phyloP scores from a whole-genome alignment of 768 basidiomycete genomes.

The Lepiota venenata region DNA sequence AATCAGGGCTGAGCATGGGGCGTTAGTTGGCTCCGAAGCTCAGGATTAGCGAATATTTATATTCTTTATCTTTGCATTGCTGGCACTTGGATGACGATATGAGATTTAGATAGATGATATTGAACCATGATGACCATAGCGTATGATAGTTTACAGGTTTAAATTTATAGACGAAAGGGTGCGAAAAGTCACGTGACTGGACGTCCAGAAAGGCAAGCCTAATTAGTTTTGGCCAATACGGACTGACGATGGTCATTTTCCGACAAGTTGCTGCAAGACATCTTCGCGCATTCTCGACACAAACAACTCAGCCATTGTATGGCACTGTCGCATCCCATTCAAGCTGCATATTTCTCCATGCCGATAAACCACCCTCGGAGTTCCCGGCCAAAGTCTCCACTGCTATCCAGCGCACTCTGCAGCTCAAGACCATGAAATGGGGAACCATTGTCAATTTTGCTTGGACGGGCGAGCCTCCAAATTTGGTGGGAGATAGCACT shows the following conservation, averaged over 20 bases:
- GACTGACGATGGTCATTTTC: background rate
- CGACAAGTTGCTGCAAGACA: background rate
- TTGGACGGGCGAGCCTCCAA: slow-evolving; percentile 32
- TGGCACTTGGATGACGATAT: too few species aligned
- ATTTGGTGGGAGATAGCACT: slow-evolving; percentile 11
- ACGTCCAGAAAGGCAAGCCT: too few species aligned
- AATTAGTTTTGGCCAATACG: background rate
- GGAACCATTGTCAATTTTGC: slow-evolving; percentile 61
- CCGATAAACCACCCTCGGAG: slow-evolving; percentile 40
- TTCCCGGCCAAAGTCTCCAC: slow-evolving; percentile 49
- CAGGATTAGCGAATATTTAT: background rate
- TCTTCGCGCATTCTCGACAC: slow-evolving; percentile 4
- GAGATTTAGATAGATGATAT: too few species aligned
- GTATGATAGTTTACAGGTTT: too few species aligned
- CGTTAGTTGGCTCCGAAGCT: background rate
- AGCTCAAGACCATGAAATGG: slow-evolving; percentile 39
- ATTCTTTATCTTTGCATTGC: too few species aligned
- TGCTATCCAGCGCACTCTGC: slow-evolving; percentile 47
- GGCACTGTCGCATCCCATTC: slow-evolving; percentile 53
- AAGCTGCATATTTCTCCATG: slow-evolving; percentile 55
- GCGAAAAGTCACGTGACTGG: too few species aligned
- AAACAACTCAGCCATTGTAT: slow-evolving; percentile 25
- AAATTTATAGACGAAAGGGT: too few species aligned
- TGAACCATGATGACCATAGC: too few species aligned
- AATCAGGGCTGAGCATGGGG: slow-evolving; percentile 36